A percentile compares a stretch with the other conserved stretches of the same genome.
Conservation (phyloP, 179 eudicot genomes). For the Beta lomatogona region DNA sequence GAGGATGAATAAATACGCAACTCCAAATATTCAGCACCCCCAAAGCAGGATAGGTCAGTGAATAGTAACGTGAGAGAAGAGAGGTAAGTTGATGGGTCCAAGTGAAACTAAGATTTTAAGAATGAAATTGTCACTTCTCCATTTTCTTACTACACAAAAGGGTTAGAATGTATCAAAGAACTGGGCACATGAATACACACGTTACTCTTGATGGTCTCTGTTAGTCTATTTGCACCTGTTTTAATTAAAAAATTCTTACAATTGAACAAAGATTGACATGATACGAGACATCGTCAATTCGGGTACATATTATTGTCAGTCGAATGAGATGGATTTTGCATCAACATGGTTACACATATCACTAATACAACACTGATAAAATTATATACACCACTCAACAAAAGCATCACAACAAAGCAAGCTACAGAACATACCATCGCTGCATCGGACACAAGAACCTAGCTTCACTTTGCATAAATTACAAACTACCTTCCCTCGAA, state of each 20-base stretch:
- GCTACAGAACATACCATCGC: slow-evolving; percentile 78
- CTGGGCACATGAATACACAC: no score
- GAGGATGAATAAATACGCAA: neutral
- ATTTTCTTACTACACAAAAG: no score
- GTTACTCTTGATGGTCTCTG: no score
- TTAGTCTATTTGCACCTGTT: no score
- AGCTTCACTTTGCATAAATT: slow-evolving; percentile 82
- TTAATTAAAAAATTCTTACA: no score
- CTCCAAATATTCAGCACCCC: neutral
- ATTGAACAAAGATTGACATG: neutral
- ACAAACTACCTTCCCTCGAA: slow-evolving; percentile 73
- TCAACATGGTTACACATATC: neutral
- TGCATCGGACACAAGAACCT: slow-evolving; percentile 94
- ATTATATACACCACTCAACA: slow-evolving; percentile 17
- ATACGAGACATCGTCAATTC: neutral
- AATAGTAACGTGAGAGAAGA: neutral
- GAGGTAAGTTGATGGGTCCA: neutral
- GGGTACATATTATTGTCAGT: neutral
- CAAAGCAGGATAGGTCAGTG: neutral
- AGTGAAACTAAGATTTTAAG: neutral
- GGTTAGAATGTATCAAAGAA: no score
- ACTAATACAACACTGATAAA: neutral
- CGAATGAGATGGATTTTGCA: neutral
- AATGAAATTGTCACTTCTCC: neutral
- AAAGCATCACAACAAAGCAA: slow-evolving; percentile 27